Evolutionary conservation across 495 filamentous ascomycete genomes (phyloP).

Genomic region (Hypoxylon subgilvum): DNA sequence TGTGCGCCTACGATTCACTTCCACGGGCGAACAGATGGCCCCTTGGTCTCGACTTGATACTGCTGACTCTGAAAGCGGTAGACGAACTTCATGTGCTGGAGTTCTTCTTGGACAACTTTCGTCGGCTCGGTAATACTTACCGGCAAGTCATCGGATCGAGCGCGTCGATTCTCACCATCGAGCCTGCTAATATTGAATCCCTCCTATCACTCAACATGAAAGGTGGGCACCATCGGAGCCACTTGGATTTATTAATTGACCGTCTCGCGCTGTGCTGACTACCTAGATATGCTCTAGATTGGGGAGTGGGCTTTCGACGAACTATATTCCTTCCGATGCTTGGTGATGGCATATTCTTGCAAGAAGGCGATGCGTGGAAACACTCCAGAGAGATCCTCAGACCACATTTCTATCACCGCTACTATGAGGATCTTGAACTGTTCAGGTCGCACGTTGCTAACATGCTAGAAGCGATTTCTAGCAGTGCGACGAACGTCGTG

Average conservation of each 20-base stretch:
- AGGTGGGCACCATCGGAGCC: constrained; percentile 5
- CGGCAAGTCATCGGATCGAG: constrained; percentile 20
- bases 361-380: constrained; percentile 70
- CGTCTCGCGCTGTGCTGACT: too few species aligned
- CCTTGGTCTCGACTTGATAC: constrained; percentile 22
- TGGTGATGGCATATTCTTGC: constrained; percentile 73
- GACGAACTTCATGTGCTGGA: constrained; percentile 24
- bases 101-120: constrained; percentile 34
- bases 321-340: constrained; percentile 60
- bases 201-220: constrained; percentile 20
- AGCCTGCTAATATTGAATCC: constrained; percentile 23
- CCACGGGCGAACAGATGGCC: constrained; percentile 24
- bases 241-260: not conserved
- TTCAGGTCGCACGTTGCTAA: constrained; percentile 67
- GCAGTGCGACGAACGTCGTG: constrained; percentile 25
- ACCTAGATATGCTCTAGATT: constrained; percentile 23
- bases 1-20: constrained; percentile 3
- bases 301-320: constrained; percentile 30
- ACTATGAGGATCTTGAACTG: constrained; percentile 64
- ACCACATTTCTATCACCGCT: constrained; percentile 66
- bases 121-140: constrained; percentile 24
- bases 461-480: constrained; percentile 42
- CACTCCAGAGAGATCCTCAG: constrained; percentile 66
- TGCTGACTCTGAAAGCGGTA: constrained; percentile 17
- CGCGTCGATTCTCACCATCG: constrained; percentile 26